Percentiles rank a stretch among this genome's conserved stretches.
Conservation (phyloP, 148 eudicot species). For the Nepenthes gracilis region DNA sequence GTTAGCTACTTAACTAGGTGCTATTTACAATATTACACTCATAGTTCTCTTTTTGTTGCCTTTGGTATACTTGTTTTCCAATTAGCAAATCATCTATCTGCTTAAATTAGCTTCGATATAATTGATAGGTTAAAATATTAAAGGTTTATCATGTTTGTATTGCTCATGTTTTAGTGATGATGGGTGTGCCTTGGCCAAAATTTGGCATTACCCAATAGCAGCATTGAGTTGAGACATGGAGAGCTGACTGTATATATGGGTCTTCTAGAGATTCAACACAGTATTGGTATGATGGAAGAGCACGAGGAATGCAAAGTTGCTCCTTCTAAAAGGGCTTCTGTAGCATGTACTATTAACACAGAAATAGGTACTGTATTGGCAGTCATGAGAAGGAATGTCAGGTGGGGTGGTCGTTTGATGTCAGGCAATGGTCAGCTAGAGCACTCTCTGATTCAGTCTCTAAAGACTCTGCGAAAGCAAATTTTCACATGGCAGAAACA, state of each 20-base stretch:
- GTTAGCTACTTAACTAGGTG: too few relatives aligned
- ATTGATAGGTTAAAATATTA: too few relatives aligned
- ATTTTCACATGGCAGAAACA: constrained; percentile 12
- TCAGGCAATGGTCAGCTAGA: constrained; percentile 11
- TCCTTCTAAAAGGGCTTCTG: constrained; percentile 1
- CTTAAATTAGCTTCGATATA: too few relatives aligned
- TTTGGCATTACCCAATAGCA: not conserved
- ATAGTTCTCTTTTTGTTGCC: too few relatives aligned
- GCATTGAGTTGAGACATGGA: not conserved
- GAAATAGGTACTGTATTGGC: constrained; percentile 18
- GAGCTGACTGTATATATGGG: constrained; percentile 5
- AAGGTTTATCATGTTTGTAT: not conserved
- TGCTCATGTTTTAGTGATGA: not conserved
- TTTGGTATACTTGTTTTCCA: too few relatives aligned
- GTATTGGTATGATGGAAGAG: constrained; percentile 3
- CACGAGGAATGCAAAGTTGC: not conserved
- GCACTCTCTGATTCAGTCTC: constrained; percentile 14
- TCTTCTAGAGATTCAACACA: constrained; percentile 4
- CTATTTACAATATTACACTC: too few relatives aligned
- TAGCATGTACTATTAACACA: constrained; percentile 15
- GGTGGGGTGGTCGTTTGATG: constrained; percentile 14
- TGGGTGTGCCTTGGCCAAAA: not conserved
- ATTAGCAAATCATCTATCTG: too few relatives aligned
- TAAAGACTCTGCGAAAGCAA: constrained; percentile 12
- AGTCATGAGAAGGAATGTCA: constrained; percentile 17